phyloP scores from a whole-genome alignment of 2,329 filamentous ascomycete species.

The Elsinoe batatas region DNA sequence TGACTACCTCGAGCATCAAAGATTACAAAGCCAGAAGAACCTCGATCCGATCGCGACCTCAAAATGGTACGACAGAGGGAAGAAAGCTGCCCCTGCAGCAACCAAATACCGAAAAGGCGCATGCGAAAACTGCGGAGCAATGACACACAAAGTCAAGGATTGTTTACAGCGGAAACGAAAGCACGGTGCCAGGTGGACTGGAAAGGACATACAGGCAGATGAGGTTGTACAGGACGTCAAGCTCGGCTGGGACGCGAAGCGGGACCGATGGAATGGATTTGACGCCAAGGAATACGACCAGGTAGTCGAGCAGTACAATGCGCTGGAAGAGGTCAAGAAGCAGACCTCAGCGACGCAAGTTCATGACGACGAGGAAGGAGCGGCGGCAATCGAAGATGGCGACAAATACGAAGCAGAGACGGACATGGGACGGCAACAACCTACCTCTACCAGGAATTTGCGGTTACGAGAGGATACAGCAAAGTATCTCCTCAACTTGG shows the following conservation, averaged over 20 bases:
- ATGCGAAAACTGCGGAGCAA: slow-evolving; percentile 95
- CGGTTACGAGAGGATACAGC: slow-evolving; percentile 93
- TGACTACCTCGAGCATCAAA: slow-evolving; percentile 96
- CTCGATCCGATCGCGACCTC: slow-evolving; percentile 50
- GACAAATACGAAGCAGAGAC: slow-evolving; percentile 81
- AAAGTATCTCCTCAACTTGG: slow-evolving; percentile 89
- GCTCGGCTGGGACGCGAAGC: slow-evolving; percentile 91
- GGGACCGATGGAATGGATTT: slow-evolving; percentile 98
- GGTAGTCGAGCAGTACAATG: slow-evolving; percentile 83
- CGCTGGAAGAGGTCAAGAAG: slow-evolving; percentile 65
- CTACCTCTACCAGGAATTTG: slow-evolving; percentile 80
- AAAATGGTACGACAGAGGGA: slow-evolving; percentile 88
- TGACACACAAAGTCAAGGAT: slow-evolving; percentile 93
- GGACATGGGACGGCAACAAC: slow-evolving; percentile 90
- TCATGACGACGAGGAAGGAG: slow-evolving; percentile 33
- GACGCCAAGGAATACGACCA: slow-evolving; percentile 74
- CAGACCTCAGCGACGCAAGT: slow-evolving; percentile 33
- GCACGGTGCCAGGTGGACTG: slow-evolving; percentile 82
- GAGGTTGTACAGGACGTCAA: slow-evolving; percentile 77
- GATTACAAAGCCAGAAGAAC: slow-evolving; percentile 60
- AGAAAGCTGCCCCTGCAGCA: slow-evolving; percentile 72
- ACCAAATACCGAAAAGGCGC: slow-evolving; percentile 97
- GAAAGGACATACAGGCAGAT: slow-evolving; percentile 86
- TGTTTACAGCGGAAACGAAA: slow-evolving; percentile 84
- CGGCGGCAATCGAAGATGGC: slow-evolving; percentile 43